Evolutionary conservation across 768 basidiomycete species (phyloP).

Genomic region (Russula sp.): DNA sequence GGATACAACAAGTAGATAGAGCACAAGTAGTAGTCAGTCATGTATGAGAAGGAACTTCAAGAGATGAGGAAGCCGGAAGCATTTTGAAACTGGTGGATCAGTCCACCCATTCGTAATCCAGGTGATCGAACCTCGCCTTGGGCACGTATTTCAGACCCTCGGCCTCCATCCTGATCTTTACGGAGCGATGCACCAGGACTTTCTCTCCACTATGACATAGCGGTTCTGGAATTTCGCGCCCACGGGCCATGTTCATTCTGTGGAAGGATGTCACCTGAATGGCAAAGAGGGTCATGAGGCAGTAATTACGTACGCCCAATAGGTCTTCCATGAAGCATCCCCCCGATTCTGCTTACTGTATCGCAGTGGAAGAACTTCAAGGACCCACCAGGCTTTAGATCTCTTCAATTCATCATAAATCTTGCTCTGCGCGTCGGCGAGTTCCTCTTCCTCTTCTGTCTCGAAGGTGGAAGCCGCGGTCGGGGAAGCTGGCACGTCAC

Average conservation of each 20-base stretch:
- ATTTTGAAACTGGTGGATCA: slow-evolving; percentile 1
- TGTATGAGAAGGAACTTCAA: too few relatives aligned
- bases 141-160: slow-evolving; percentile 30
- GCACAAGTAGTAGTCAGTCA: too few relatives aligned
- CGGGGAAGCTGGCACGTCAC: slow-evolving; percentile 11
- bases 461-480: slow-evolving; percentile 26
- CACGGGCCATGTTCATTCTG: slow-evolving; percentile 3
- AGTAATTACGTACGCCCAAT: slow-evolving; percentile 1
- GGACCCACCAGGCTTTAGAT: slow-evolving; percentile 53
- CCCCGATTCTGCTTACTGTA: neutral
- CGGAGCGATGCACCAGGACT: slow-evolving; percentile 5
- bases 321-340: neutral
- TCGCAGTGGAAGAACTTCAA: slow-evolving; percentile 42
- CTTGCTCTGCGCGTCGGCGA: slow-evolving; percentile 47
- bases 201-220: neutral
- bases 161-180: slow-evolving; percentile 14
- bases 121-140: slow-evolving; percentile 26
- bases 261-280: neutral
- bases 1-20: too few relatives aligned
- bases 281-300: neutral
- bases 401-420: slow-evolving; percentile 54
- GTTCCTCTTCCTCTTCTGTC: slow-evolving; percentile 57
- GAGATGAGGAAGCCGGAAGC: too few relatives aligned
- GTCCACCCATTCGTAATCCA: slow-evolving; percentile 26
- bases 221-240: neutral